Evolutionary conservation across 306 rosid species (phyloP).

Genomic region (Potentilla sterilis): DNA sequence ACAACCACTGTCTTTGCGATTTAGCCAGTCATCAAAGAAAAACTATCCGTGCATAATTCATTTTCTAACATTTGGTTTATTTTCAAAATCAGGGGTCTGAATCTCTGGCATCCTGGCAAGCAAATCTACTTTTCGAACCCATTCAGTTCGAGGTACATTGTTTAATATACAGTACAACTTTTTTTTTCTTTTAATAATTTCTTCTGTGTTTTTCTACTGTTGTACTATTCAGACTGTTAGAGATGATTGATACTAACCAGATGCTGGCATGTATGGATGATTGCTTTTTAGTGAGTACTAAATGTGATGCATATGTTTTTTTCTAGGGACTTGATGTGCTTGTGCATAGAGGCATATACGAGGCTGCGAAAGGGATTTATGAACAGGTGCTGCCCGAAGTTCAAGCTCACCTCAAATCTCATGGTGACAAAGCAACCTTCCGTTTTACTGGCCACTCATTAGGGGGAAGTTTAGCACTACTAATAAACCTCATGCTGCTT

Average conservation of each 20-base stretch:
- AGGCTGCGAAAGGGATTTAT: constrained; percentile 94
- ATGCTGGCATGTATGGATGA: neutral
- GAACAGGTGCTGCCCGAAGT: constrained; percentile 88
- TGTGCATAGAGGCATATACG: constrained; percentile 96
- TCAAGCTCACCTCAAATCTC: constrained; percentile 57
- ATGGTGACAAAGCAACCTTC: constrained; percentile 58
- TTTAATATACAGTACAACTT: neutral
- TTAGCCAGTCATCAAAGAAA: neutral
- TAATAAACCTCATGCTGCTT: constrained; percentile 84
- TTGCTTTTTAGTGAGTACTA: neutral
- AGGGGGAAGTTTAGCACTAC: constrained; percentile 92
- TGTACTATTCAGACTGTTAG: neutral
- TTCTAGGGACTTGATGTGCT: constrained; percentile 68
- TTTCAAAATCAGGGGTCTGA: constrained; percentile 73
- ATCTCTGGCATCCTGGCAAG: constrained; percentile 91
- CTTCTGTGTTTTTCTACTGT: neutral
- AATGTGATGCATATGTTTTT: neutral
- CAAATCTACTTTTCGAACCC: constrained; percentile 95
- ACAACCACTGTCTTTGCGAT: too few species aligned
- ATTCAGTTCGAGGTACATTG: constrained; percentile 73
- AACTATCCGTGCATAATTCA: neutral
- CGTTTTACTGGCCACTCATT: constrained; percentile 96
- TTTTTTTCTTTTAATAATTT: neutral
- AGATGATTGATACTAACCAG: neutral
- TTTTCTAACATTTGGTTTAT: neutral